Evolutionary conservation across 1,139 yeast genomes (phyloP).

Genomic region (Yamadazyma epiphylla): DNA sequence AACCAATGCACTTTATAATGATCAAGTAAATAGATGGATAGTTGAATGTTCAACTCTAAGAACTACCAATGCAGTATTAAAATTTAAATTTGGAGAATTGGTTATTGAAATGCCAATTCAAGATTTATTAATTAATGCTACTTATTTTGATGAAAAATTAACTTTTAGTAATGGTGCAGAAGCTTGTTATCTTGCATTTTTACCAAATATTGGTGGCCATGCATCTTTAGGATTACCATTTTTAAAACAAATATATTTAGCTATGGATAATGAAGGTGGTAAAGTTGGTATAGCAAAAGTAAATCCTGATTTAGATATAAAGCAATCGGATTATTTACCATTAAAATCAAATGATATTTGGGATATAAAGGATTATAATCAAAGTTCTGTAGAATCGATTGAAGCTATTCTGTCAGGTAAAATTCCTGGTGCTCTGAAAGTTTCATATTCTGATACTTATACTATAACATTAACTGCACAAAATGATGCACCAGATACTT

Average conservation of each 20-base stretch:
- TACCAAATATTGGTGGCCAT: conserved; percentile 54
- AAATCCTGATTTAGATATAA: conserved; percentile 13
- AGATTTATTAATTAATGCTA: conserved; percentile 44
- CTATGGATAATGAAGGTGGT: conserved; percentile 61
- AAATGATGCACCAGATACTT: conserved; percentile 11
- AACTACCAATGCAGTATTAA: conserved; percentile 46
- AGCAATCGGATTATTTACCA: conserved; percentile 9
- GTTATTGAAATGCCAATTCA: conserved; percentile 51
- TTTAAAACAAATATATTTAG: conserved; percentile 53
- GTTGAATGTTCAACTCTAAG: conserved; percentile 54
- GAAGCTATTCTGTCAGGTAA: conserved; percentile 25
- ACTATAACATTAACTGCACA: conserved; percentile 19
- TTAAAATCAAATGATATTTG: too few species aligned
- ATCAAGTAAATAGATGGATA: conserved; percentile 54
- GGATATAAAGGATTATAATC: not conserved
- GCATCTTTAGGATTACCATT: conserved; percentile 62
- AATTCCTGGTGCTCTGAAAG: conserved; percentile 37
- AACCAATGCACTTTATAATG: conserved; percentile 63
- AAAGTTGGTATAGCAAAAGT: conserved; percentile 47
- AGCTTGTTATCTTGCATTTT: conserved; percentile 60
- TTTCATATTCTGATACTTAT: conserved; percentile 11
- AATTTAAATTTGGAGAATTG: conserved; percentile 53
- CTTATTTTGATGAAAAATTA: conserved; percentile 25
- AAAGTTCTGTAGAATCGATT: conserved; percentile 13
- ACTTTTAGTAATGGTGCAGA: conserved; percentile 49